Evolutionary conservation across 2,329 filamentous ascomycete genomes (phyloP), one percentile per base, ranked within the genome.

Genomic region (Fusarium solani-melongenae): DNA sequence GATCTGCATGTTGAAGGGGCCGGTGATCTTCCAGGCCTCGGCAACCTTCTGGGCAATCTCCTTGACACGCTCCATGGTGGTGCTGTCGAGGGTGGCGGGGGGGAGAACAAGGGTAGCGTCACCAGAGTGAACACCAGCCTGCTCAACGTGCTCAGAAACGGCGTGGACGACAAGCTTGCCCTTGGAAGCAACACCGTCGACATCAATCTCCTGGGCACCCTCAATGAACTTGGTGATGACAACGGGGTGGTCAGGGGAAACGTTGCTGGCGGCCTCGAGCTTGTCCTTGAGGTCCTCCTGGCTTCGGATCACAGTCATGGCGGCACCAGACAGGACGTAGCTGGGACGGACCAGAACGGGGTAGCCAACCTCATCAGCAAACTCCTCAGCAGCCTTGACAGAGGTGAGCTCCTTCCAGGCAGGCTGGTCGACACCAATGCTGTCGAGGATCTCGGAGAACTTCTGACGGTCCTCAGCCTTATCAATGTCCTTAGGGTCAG

Each of bases 1-100:
- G 84, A 99, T 97, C 82, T 99, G 96, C 96, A 99, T 98, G 89
- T 99, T 99, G 91, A 98, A 99, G 67, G 96, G 96, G 64, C 96
- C 96, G 22, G 95, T 98, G 83, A 98, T 98, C 80, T 90, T 95
- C 94, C 96, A 98, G 56, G 96, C 96, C 85, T 96, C 93, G 75
- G 96, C 96, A 61, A 99, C 95, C 90, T 98, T 98, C 84, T 95
- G 85, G 17, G 96, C 96, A 78, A 99, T 98, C 77, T 94, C 94
- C 91, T 98, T 98, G 80, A 98, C 90, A 70, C 96, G 94, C 74
- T 90, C 90, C 89, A 98, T 93, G 75, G 92, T 93, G 66, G 84
- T 85, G 77, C 92, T 87, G 73, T 97, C 93, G 27, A 98, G 91
- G 81, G 90, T 93, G 72, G 88, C 91, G 6, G 96, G 96, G 22